Conservation (phyloP, 179 eudicot species). For the Spergularia azorica region DNA sequence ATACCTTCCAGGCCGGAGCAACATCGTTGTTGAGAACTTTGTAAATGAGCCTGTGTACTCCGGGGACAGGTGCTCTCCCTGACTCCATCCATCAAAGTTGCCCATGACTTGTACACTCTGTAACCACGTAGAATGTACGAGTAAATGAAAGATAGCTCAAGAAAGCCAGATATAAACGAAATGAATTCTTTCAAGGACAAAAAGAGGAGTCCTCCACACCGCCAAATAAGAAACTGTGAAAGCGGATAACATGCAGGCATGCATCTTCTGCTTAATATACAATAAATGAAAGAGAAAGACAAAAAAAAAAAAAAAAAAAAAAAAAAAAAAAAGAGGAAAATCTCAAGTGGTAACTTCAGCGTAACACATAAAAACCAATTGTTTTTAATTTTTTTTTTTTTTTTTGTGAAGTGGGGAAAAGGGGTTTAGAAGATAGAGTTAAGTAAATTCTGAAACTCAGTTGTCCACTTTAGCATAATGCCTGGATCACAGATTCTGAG, state of each 20-base stretch:
- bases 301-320: too few species aligned
- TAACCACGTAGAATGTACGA: conserved; percentile 4
- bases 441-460: neutral
- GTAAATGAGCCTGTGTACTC: conserved; percentile 77
- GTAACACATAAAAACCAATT: neutral
- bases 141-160: too few species aligned
- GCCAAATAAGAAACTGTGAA: neutral
- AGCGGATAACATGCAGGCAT: neutral
- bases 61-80: conserved; percentile 80
- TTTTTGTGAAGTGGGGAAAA: too few species aligned
- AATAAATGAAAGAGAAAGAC: neutral
- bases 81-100: conserved; percentile 91
- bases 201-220: conserved; percentile 1
- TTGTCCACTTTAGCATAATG: neutral
- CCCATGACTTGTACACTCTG: conserved; percentile 99
- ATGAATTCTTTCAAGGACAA: neutral
- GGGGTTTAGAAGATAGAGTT: neutral
- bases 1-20: conserved; percentile 95
- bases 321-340: too few species aligned
- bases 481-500: neutral
- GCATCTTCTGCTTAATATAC: neutral
- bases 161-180: neutral
- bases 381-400: neutral
- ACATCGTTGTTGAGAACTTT: conserved; percentile 61
- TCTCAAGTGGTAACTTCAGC: neutral